These are phyloP conservation scores for Laguncularia racemosa DNA, from an alignment of 345 rosid species.

Conservation along the genomic window DNA sequence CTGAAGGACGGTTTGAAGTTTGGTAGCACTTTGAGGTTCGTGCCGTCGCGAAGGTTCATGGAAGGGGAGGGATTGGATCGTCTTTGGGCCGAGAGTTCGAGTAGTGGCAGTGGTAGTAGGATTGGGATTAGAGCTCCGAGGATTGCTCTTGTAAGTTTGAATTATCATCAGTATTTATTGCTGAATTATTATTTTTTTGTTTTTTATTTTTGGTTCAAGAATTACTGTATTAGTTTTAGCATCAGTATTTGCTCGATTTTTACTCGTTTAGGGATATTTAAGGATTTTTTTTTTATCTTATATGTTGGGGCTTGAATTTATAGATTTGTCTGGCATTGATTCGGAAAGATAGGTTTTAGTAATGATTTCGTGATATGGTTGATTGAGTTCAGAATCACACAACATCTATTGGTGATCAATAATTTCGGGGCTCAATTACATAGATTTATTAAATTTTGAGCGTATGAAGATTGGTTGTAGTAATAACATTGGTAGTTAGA, in stretches of 20 bases:
- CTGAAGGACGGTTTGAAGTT: constrained; percentile 36
- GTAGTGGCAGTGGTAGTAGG: constrained; percentile 15
- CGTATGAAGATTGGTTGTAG: too few species aligned
- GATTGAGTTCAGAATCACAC: too few species aligned
- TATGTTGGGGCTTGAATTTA: too few species aligned
- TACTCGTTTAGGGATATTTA: too few species aligned
- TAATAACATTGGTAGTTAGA: too few species aligned
- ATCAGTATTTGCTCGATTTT: not conserved
- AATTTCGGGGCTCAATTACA: too few species aligned
- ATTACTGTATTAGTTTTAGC: constrained; percentile 2
- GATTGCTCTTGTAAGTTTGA: constrained; percentile 71
- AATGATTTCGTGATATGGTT: too few species aligned
- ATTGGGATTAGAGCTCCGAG: constrained; percentile 77
- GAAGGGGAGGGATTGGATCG: constrained; percentile 50
- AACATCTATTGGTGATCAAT: too few species aligned
- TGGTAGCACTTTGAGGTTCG: constrained; percentile 59
- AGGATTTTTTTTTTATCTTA: too few species aligned
- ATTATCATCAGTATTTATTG: not conserved
- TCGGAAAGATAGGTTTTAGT: too few species aligned
- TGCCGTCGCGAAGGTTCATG: constrained; percentile 31
- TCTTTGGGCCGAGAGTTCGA: constrained; percentile 21
- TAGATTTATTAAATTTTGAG: too few species aligned
- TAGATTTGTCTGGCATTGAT: too few species aligned
- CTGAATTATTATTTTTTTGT: constrained; percentile 2
- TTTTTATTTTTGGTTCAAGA: not conserved